Evolutionary conservation across 306 rosid genomes (phyloP).

Genomic region (Cicer judaicum): DNA sequence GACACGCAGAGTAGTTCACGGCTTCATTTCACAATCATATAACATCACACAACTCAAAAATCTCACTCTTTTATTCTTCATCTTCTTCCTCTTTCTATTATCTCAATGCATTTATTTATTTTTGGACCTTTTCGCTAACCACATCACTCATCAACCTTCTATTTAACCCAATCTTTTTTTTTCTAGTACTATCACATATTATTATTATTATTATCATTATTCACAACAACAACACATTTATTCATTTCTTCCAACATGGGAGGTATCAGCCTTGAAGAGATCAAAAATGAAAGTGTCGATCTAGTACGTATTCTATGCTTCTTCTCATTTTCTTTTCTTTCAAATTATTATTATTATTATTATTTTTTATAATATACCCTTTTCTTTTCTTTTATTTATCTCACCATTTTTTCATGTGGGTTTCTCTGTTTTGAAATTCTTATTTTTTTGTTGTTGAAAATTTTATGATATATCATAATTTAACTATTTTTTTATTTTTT

Average conservation of each 20-base stretch:
- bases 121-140: constrained; percentile 45
- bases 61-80: not conserved
- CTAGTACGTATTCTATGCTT: constrained; percentile 52
- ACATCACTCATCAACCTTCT: constrained; percentile 20
- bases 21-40: constrained; percentile 23
- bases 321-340: not conserved
- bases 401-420: not conserved
- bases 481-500: too few species aligned
- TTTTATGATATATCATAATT: too few species aligned
- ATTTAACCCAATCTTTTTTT: constrained; percentile 30
- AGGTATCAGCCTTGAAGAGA: constrained; percentile 76
- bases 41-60: not conserved
- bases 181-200: not conserved
- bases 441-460: not conserved
- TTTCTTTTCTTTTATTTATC: not conserved
- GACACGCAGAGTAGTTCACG: constrained; percentile 24
- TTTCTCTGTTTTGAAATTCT: not conserved
- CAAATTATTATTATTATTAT: too few species aligned
- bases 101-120: constrained; percentile 40
- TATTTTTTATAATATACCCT: not conserved
- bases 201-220: not conserved
- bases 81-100: not conserved
- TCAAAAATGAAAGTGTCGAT: constrained; percentile 82
- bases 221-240: too few species aligned
- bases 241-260: constrained; percentile 51